A percentile compares a stretch with the other conserved stretches of the same genome.
Evolutionary conservation across 805 yeast species (phyloP).

Genomic region (Saccharomycopsis synnaedendra): DNA sequence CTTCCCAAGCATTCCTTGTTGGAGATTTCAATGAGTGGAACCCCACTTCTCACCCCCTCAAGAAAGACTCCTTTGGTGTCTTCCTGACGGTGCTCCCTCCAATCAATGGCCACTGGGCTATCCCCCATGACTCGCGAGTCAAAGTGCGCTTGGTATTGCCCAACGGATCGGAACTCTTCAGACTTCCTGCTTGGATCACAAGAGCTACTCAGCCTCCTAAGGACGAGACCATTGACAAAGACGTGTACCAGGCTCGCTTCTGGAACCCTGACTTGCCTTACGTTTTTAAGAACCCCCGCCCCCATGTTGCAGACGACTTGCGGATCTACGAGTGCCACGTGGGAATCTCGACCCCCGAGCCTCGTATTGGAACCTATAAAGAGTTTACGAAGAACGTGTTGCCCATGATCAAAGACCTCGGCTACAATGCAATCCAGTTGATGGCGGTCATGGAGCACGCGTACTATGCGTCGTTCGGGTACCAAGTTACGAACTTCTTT

Average conservation of each 20-base stretch:
- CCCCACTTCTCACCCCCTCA: slow-evolving; percentile 40
- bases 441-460: slow-evolving; percentile 99
- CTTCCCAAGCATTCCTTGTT: slow-evolving; percentile 57
- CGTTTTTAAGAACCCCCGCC: slow-evolving; percentile 53
- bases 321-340: slow-evolving; percentile 92
- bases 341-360: slow-evolving; percentile 90
- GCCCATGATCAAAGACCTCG: slow-evolving; percentile 76
- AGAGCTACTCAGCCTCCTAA: slow-evolving; percentile 65
- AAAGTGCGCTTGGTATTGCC: slow-evolving; percentile 57
- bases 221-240: slow-evolving; percentile 21
- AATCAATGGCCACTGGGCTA: slow-evolving; percentile 42
- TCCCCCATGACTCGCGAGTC: slow-evolving; percentile 72
- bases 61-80: slow-evolving; percentile 56
- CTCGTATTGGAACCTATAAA: slow-evolving; percentile 70
- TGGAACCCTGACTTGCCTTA: slow-evolving; percentile 72
- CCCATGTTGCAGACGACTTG: slow-evolving; percentile 40
- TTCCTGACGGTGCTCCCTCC: slow-evolving; percentile 49
- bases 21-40: slow-evolving; percentile 93
- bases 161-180: slow-evolving; percentile 55
- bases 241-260: slow-evolving; percentile 72
- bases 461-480: slow-evolving; percentile 96
- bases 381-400: slow-evolving; percentile 73
- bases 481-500: slow-evolving; percentile 87
- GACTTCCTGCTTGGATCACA: slow-evolving; percentile 83
- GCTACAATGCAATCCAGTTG: slow-evolving; percentile 86